Evolutionary conservation across 2,329 filamentous ascomycete genomes (phyloP).

Genomic region (Cercospora sesami): DNA sequence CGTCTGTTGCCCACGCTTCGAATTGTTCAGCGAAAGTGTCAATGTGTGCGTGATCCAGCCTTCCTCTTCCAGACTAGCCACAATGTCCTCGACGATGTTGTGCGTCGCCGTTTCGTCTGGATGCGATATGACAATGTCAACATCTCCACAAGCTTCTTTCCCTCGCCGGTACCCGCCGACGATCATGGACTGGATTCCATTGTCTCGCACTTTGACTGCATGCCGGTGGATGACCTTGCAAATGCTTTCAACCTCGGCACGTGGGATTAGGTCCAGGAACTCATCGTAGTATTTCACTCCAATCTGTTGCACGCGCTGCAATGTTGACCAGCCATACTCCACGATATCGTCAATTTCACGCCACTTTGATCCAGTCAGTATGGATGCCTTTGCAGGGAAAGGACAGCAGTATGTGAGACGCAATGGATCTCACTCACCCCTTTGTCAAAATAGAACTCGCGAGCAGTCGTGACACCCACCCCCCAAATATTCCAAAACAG

Average conservation of each 20-base stretch:
- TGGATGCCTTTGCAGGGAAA: background rate
- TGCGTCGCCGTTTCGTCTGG: slow-evolving; percentile 67
- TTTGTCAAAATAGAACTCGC: slow-evolving; percentile 73
- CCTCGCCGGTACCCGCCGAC: slow-evolving; percentile 82
- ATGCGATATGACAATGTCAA: slow-evolving; percentile 83
- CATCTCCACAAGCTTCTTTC: slow-evolving; percentile 72
- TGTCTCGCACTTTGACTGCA: slow-evolving; percentile 62
- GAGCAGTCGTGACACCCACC: slow-evolving; percentile 78
- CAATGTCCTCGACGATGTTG: slow-evolving; percentile 70
- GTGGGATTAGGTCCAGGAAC: slow-evolving; percentile 69
- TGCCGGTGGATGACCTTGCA: slow-evolving; percentile 63
- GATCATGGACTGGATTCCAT: slow-evolving; percentile 60
- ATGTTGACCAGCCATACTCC: slow-evolving; percentile 72
- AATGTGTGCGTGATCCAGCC: slow-evolving; percentile 81
- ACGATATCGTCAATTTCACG: slow-evolving; percentile 81
- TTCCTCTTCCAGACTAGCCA: slow-evolving; percentile 66
- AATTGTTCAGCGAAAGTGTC: slow-evolving; percentile 66
- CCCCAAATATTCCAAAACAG: slow-evolving; percentile 87
- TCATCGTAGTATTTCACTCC: slow-evolving; percentile 93
- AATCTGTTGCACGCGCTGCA: slow-evolving; percentile 85
- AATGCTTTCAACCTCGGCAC: slow-evolving; percentile 72
- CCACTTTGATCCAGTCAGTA: slow-evolving; percentile 52
- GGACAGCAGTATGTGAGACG: background rate
- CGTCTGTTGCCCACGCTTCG: slow-evolving; percentile 68
- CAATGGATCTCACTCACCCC: slow-evolving; percentile 40